A percentile compares a stretch with the other conserved stretches of the same genome.
Conservation (phyloP, 352 stramenopile genomes). For the Phytophthora niederhauseri region DNA sequence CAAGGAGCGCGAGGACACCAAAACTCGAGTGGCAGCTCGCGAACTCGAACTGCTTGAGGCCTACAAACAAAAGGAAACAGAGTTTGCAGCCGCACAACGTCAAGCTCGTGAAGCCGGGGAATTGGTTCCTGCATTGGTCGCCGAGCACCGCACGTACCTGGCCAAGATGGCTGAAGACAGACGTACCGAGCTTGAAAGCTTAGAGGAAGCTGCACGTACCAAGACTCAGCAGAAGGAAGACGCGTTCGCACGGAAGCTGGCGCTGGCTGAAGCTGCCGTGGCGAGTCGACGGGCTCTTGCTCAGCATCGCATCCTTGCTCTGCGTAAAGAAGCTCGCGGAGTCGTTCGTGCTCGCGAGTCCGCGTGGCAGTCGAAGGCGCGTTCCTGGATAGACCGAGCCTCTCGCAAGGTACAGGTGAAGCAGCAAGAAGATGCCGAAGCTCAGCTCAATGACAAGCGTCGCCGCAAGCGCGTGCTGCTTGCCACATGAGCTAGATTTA, state of each 20-base stretch:
- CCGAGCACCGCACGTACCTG: slow-evolving; percentile 86
- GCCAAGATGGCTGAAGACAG: slow-evolving; percentile 84
- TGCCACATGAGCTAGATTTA: slow-evolving; percentile 37
- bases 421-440: slow-evolving; percentile 88
- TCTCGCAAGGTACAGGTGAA: slow-evolving; percentile 91
- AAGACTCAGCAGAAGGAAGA: slow-evolving; percentile 74
- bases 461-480: slow-evolving; percentile 69
- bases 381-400: slow-evolving; percentile 88
- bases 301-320: slow-evolving; percentile 73
- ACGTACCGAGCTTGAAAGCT: slow-evolving; percentile 56
- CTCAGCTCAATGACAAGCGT: slow-evolving; percentile 74
- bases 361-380: slow-evolving; percentile 80
- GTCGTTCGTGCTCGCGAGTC: slow-evolving; percentile 74
- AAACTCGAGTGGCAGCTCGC: slow-evolving; percentile 58
- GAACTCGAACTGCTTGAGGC: slow-evolving; percentile 81
- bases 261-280: slow-evolving; percentile 70
- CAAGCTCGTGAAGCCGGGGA: slow-evolving; percentile 65
- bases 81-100: slow-evolving; percentile 76
- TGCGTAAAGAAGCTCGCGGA: slow-evolving; percentile 82
- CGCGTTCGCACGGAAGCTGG: slow-evolving; percentile 81
- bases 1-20: slow-evolving; percentile 55
- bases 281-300: slow-evolving; percentile 72
- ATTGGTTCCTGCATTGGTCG: slow-evolving; percentile 63
- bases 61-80: slow-evolving; percentile 73
- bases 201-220: slow-evolving; percentile 38